Evolutionary conservation across 2,329 filamentous ascomycete genomes (phyloP).

Genomic region (Myriosclerotinia duriaeana): DNA sequence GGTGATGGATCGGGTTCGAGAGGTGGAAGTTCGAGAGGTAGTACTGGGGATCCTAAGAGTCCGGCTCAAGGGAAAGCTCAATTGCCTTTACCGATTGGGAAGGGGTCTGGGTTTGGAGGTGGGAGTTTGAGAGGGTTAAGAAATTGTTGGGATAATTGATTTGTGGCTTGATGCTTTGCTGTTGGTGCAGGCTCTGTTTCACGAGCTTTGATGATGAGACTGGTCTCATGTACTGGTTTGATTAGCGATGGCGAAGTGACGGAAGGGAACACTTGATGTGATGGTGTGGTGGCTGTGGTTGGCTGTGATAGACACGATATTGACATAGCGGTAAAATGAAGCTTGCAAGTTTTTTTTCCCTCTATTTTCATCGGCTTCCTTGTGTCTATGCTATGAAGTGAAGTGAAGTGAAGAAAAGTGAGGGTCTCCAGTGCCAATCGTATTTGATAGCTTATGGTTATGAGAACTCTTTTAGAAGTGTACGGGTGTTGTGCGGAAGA

Average conservation of each 20-base stretch:
- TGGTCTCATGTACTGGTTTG: not conserved
- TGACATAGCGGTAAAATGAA: conserved; percentile 13
- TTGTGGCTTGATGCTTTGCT: conserved; percentile 13
- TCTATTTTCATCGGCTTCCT: not conserved
- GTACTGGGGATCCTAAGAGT: conserved; percentile 54
- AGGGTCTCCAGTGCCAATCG: no score
- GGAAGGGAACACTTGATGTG: not conserved
- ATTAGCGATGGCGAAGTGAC: not conserved
- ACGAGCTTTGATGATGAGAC: no score
- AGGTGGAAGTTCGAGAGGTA: conserved; percentile 46
- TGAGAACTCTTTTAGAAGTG: no score
- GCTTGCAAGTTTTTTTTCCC: conserved; percentile 5
- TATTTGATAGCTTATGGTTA: no score
- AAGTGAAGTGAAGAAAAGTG: no score
- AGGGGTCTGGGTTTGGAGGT: conserved; percentile 4
- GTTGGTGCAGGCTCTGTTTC: not conserved
- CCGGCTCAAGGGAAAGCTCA: conserved; percentile 40
- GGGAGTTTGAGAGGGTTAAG: conserved; percentile 10
- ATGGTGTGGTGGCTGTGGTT: not conserved
- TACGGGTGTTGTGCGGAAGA: no score
- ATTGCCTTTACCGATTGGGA: conserved; percentile 10
- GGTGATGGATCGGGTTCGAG: conserved; percentile 40
- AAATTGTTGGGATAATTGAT: conserved; percentile 14
- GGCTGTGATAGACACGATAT: not conserved
- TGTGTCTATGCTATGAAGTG: not conserved